Conservation (phyloP, 805 yeast species). For the Priceomyces medius region DNA sequence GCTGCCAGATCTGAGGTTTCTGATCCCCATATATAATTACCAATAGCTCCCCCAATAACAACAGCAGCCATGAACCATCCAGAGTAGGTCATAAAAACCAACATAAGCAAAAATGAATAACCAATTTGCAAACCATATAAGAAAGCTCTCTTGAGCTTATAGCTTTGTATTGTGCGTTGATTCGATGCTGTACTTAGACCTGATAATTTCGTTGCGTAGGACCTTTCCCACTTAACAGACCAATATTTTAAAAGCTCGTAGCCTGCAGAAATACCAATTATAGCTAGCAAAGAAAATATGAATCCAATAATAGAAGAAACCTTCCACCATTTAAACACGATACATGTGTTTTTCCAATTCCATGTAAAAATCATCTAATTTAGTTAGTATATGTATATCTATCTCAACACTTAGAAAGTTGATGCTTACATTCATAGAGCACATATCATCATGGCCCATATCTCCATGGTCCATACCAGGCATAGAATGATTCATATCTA, state of each 20-base stretch:
- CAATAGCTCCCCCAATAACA: constrained; percentile 67
- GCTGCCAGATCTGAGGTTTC: constrained; percentile 10
- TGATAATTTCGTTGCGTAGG: constrained; percentile 8
- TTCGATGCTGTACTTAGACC: constrained; percentile 10
- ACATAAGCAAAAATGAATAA: constrained; percentile 71
- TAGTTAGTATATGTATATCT: neutral
- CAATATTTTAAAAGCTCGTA: constrained; percentile 56
- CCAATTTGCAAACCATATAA: constrained; percentile 66
- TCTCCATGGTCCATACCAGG: constrained; percentile 18
- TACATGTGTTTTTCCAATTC: constrained; percentile 71
- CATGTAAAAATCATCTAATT: constrained; percentile 72
- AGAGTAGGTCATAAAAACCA: constrained; percentile 83
- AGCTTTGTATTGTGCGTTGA: constrained; percentile 8
- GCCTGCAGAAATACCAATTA: constrained; percentile 49
- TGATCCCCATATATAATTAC: constrained; percentile 60
- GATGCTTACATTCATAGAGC: constrained; percentile 56
- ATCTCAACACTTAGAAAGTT: neutral
- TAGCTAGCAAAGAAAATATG: constrained; percentile 48
- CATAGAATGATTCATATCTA: constrained; percentile 19
- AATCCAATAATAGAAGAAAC: constrained; percentile 53
- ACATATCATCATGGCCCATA: constrained; percentile 31
- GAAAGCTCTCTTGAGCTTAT: constrained; percentile 35
- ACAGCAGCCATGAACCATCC: constrained; percentile 82
- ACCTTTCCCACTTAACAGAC: constrained; percentile 28
- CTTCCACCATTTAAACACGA: constrained; percentile 81